Base-by-base conservation (phyloP, 768 basidiomycete species). In the Lentinula edodes region DNA sequence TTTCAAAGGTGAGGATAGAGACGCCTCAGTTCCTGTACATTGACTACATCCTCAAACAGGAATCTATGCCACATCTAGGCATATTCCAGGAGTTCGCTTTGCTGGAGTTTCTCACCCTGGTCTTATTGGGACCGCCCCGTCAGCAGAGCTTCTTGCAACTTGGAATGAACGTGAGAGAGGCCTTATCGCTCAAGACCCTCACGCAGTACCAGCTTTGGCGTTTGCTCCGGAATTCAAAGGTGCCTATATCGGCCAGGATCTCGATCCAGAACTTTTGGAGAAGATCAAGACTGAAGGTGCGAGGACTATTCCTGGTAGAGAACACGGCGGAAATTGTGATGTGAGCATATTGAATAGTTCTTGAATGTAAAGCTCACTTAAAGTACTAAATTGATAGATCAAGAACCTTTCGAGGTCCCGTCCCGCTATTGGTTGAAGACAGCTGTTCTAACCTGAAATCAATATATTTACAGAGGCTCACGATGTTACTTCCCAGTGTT, bases 301-400 rank as follows among this genome's bases (percentile, higher is more conserved):
- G 42, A 77, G 90, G 63, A 91, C 90, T 0, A 76, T 89, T 46
- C 90, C 90, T 6, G 88, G 86, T 13, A 71, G 90, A n/a, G 89
- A 92, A 69, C 88, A 91, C 69, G 89, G 90, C 16, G 90, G 90
- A 34, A 89, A 89, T 62, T 89, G 87, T 67, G 87, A 89, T 73
- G 88, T 83, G 66, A 61, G 78, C 6, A 43, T 18, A 2, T 38
- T 9, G 35, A 20, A 38, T 50, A 5, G 9, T 7, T 23, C 20
- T 42, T 13, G 20, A 34, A 18, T 18, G 6, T 10, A 18, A 20
- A 3, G 23, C 10, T 5, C 15, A 15, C 5, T n/a, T 36, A 15
- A 18, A 35, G 13, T 12, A 28, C 28, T 4, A 28, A 28, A 28
- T 18, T 12, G 10, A 61, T 70, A 89, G 87, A 90, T 90, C 71